Conservation (phyloP, 306 rosid species). For the Inga oerstediana region DNA sequence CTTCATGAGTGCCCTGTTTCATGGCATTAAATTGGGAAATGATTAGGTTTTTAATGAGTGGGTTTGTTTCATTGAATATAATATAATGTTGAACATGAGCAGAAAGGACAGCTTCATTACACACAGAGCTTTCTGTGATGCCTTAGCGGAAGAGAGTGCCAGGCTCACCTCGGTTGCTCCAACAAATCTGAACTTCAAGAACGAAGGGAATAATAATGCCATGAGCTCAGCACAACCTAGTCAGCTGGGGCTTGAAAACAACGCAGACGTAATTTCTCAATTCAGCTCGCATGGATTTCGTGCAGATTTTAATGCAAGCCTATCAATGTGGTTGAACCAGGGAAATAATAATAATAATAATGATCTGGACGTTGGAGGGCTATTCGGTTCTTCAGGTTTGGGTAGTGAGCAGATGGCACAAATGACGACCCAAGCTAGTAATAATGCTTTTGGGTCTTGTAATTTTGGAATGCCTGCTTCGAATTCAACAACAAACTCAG, state of each 20-base stretch:
- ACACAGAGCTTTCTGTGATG: constrained; percentile 97
- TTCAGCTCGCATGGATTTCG: constrained; percentile 27
- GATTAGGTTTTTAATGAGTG: constrained; percentile 36
- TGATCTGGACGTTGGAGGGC: constrained; percentile 45
- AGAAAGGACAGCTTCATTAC: constrained; percentile 99
- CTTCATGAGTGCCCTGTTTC: constrained; percentile 35
- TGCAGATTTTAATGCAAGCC: constrained; percentile 38
- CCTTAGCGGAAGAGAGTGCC: constrained; percentile 93
- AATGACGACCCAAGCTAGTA: constrained; percentile 46
- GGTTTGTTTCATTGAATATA: background rate
- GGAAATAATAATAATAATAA: constrained; percentile 29
- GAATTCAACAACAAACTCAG: constrained; percentile 47
- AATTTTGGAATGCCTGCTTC: constrained; percentile 44
- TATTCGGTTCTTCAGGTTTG: constrained; percentile 44
- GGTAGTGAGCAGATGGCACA: constrained; percentile 47
- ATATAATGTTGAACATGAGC: constrained; percentile 24
- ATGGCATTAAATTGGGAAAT: constrained; percentile 35
- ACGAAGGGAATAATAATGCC: constrained; percentile 42
- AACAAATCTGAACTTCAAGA: constrained; percentile 67
- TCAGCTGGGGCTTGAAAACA: constrained; percentile 38
- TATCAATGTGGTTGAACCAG: constrained; percentile 79
- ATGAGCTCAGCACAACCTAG: constrained; percentile 43
- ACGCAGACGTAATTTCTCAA: constrained; percentile 43
- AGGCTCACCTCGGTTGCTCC: constrained; percentile 61
- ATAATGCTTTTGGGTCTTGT: constrained; percentile 50